A percentile compares a stretch with the other conserved stretches of the same genome.
phyloP scores from a whole-genome alignment of 345 rosid genomes.

The Psidium friedrichsthalianum region DNA sequence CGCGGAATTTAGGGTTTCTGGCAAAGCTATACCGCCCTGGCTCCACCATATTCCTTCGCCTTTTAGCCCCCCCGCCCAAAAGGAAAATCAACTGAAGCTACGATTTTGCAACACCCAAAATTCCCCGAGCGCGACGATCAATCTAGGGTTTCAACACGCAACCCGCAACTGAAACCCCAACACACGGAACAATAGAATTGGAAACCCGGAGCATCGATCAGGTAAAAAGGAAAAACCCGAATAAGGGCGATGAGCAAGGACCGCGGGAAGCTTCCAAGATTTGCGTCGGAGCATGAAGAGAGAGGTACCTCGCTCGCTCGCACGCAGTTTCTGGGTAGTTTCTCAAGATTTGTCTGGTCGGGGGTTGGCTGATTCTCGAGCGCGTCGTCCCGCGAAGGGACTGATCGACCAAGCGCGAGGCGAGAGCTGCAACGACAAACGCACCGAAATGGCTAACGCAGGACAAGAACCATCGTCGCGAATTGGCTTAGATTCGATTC shows the following conservation, averaged over 20 bases:
- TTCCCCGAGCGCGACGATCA: background rate
- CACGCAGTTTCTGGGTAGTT: conserved; percentile 6
- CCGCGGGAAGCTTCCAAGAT: background rate
- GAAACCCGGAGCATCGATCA: background rate
- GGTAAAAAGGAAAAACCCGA: background rate
- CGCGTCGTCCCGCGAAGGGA: background rate
- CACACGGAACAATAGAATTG: background rate
- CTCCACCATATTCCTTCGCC: conserved; percentile 5
- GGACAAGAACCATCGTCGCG: background rate
- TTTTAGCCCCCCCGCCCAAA: background rate
- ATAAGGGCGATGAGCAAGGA: background rate
- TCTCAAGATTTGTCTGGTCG: background rate
- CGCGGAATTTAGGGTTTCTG: conserved; percentile 3
- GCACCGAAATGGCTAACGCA: background rate
- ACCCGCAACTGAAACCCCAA: background rate
- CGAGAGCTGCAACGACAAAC: background rate
- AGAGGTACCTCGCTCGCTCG: background rate
- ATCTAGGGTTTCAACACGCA: background rate
- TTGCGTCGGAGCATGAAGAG: background rate
- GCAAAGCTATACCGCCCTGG: background rate
- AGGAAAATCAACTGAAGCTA: background rate
- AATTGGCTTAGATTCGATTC: background rate
- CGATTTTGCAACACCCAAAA: background rate
- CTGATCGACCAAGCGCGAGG: background rate
- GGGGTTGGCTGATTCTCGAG: background rate